Evolutionary conservation across 495 filamentous ascomycete genomes (phyloP), one percentile per base, ranked within the genome.

Genomic region (Endocarpon pusillum): DNA sequence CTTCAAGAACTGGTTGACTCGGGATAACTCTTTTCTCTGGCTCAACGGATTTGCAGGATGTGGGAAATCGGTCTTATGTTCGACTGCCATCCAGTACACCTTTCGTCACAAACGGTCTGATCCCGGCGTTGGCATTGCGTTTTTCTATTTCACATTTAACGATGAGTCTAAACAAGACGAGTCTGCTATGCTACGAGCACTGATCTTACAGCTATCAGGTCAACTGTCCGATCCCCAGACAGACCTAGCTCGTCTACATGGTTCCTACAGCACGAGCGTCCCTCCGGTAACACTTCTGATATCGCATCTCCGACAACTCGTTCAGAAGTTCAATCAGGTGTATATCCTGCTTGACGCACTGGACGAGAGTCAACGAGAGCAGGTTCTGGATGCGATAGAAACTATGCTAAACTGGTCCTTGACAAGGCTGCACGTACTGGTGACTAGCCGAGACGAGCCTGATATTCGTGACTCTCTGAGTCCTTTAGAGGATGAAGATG

Each of bases 71-170:
- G 44, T 62, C n/a, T 45, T 57, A 0, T 55, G 52, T 35, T 55
- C 54, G 10, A 52, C 48, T 1, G 44, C 45, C 24, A 54, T 57
- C 9, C 40, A 59, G 21, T 8, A 43, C 37, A 40, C 34, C 8
- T 33, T 48, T n/a, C 34, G 33, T n/a, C 34, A 45, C 24, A 44
- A 15, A 17, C 20, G 33, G 14, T 19, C 45, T 24, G 25, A 39
- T 12, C n/a, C 34, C 0, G n/a, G 14, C 1, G 34, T 50, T 12
- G 54, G 51, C n/a, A 40, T 60, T 18, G 49, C 46, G 3, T 60
- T 53, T 39, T 62, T 58, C 40, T 62, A 53, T 41, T 62, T 60
- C 36, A 45, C 51, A 2, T 60, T 62, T 27, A 51, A 26, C 22
- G 55, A 62, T 12, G 24, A 46, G 3, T 22, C 36, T 2, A 60